phyloP scores from a whole-genome alignment of 2,329 filamentous ascomycete species.

The Aureobasidium namibiae region DNA sequence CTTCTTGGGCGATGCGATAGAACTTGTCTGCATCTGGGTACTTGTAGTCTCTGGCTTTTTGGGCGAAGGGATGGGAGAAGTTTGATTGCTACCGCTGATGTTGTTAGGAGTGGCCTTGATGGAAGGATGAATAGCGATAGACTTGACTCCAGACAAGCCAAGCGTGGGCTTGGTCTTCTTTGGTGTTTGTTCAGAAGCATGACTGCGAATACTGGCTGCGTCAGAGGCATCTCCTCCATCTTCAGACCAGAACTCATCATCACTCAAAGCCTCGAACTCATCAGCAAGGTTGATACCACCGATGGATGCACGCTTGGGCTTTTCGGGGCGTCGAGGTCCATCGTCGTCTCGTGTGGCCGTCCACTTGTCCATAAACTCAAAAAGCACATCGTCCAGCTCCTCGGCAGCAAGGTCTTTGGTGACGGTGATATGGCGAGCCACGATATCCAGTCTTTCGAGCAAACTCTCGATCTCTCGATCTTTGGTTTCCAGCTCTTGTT shows the following conservation, averaged over 20 bases:
- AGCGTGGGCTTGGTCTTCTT: not conserved
- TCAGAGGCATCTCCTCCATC: not conserved
- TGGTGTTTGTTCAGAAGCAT: not conserved
- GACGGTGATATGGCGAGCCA: not conserved
- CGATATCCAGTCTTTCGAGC: not conserved
- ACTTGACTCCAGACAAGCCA: not conserved
- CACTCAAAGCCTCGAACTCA: not conserved
- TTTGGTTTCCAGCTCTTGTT: not conserved
- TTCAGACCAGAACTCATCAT: not conserved
- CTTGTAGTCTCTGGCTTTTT: not conserved
- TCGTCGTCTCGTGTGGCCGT: not conserved
- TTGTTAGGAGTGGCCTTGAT: not conserved
- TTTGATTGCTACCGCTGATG: not conserved
- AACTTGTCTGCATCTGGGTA: not conserved
- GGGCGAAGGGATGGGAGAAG: not conserved
- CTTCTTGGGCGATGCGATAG: not conserved
- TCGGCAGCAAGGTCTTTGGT: not conserved
- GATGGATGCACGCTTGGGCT: not conserved
- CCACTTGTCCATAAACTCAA: not conserved
- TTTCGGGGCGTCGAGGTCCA: not conserved
- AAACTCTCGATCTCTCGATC: not conserved
- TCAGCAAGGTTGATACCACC: not conserved
- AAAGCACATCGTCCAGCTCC: not conserved
- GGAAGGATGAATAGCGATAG: not conserved
- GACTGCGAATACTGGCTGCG: not conserved